Evolutionary conservation across 371 early-diverging fungal species (phyloP), one percentile per base, ranked within the genome.

Genomic region (Mortierella sp.): DNA sequence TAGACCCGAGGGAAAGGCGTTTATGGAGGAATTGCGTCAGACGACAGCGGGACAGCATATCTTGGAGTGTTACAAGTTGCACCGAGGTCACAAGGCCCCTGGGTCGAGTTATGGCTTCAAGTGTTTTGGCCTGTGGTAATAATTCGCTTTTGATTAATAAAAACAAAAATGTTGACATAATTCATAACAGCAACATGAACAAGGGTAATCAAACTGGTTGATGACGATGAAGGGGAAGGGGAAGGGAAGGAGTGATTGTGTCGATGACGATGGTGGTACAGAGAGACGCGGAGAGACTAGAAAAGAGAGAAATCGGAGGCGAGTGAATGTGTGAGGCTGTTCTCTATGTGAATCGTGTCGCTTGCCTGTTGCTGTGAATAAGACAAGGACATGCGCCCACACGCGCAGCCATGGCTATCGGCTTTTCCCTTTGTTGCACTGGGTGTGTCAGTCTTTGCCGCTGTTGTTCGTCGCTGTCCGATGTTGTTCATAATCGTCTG

Each of bases 21-120:
- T 80, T 65, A 44, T 68, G 50, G 58, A 78, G 26, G 83, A 86
- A 65, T 60, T 86, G 78, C 73, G 78, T 45, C 57, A 72, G 31
- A 82, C 80, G 28, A 78, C 83, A 28, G 87, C 87, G 21, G 87
- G 87, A 19, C 74, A 86, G 74, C 87, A 86, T 73, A 75, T 82
- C 31, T 0, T 86, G 26, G 78, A 80, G 47, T 86, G 87, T 42
- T 86, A 82, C 60, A 76, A 75, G 38, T 60, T 76, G 76, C 80
- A 86, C 48, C 78, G 87, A 6, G 87, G 87, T 16, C 16, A n/a
- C 28, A 86, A 86, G 70, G 80, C 79, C 3, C 75, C 78, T 6
- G 80, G 82, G n/a, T 86, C 87, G 8, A 75, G 78, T 38, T 82
- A 82, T 50, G 86, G 82, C 5, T 80, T 38, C 19, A 60, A 28